Evolutionary conservation across 306 rosid species (phyloP).

Genomic region (Dalbergia oliveri): DNA sequence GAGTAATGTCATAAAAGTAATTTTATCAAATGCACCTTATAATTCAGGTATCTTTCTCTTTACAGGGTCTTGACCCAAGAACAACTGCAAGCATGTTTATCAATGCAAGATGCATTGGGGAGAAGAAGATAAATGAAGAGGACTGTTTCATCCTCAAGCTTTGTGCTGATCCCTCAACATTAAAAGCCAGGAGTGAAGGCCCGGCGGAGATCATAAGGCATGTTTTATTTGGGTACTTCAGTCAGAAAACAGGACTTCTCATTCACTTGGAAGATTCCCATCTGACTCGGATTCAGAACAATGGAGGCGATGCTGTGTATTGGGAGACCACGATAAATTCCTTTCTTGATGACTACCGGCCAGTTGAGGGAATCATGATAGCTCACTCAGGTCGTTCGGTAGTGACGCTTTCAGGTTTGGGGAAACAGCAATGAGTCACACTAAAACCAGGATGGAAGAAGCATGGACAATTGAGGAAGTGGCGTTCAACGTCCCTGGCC

Average conservation of each 20-base stretch:
- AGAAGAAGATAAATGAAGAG: conserved; percentile 90
- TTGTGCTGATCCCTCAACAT: conserved; percentile 83
- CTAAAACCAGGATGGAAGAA: conserved; percentile 98
- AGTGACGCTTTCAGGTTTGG: conserved; percentile 99
- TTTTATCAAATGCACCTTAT: not conserved
- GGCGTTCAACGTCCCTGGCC: conserved; percentile 95
- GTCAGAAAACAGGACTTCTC: conserved; percentile 97
- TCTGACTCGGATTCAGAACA: conserved; percentile 97
- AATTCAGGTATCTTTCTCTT: conserved; percentile 23
- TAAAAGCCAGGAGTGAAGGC: conserved; percentile 98
- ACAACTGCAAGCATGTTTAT: conserved; percentile 97
- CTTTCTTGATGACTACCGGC: conserved; percentile 86
- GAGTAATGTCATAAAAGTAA: not conserved
- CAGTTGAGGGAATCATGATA: conserved; percentile 93
- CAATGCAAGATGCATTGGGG: conserved; percentile 94
- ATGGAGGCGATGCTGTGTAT: conserved; percentile 96
- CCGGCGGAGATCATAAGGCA: conserved; percentile 99
- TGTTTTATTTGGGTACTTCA: conserved; percentile 96
- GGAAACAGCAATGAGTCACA: conserved; percentile 99
- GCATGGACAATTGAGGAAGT: conserved; percentile 99
- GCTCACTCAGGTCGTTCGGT: conserved; percentile 97
- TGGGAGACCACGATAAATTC: conserved; percentile 99
- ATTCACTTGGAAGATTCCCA: conserved; percentile 98
- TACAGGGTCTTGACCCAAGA: conserved; percentile 96
- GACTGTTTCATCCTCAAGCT: conserved; percentile 99